Base-by-base conservation (phyloP, 371 early-diverging fungal species). In the Mucor velutinosus region DNA sequence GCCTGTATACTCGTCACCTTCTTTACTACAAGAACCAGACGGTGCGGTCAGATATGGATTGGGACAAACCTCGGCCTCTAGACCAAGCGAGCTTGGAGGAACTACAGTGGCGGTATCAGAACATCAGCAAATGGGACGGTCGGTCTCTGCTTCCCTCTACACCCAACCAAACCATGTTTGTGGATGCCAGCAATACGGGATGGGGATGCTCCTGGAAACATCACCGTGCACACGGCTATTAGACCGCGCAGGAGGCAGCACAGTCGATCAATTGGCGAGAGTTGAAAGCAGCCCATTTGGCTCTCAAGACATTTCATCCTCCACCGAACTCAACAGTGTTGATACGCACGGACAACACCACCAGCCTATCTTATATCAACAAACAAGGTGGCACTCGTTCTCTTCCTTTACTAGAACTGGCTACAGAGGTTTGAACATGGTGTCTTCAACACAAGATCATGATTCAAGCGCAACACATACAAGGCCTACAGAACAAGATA, bases 261-360 rank as follows among this genome's bases (percentile, higher is more conserved):
- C 39, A 65, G 25, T 74, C 70, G 8, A 74, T 74, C 64, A 70
- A 65, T 21, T 70, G 68, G 70, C 21, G 70, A 21, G 74, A 74
- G 35, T 45, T 74, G 6, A 30, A 41, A 41, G 17, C 41, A 8
- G 17, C 10, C 3, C 41, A 41, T 8, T 12, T 41, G 41, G 2
- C 41, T 41, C 41, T 41, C 4, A 41, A 41, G 41, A 41, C 41
- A n/a, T n/a, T n/a, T n/a, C n/a, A n/a, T n/a, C n/a, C n/a, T n/a
- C n/a, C n/a, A n/a, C n/a, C n/a, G n/a, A n/a, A n/a, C n/a, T n/a
- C n/a, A n/a, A n/a, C n/a, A n/a, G n/a, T n/a, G n/a, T n/a, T n/a
- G n/a, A n/a, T n/a, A n/a, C n/a, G n/a, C n/a, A n/a, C n/a, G n/a
- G n/a, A n/a, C n/a, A n/a, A n/a, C n/a, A n/a, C n/a, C n/a, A n/a